Percentiles rank a stretch among this genome's conserved stretches.
Conservation (phyloP, 73 alveolate species). For the Paramecium primaurelia region DNA sequence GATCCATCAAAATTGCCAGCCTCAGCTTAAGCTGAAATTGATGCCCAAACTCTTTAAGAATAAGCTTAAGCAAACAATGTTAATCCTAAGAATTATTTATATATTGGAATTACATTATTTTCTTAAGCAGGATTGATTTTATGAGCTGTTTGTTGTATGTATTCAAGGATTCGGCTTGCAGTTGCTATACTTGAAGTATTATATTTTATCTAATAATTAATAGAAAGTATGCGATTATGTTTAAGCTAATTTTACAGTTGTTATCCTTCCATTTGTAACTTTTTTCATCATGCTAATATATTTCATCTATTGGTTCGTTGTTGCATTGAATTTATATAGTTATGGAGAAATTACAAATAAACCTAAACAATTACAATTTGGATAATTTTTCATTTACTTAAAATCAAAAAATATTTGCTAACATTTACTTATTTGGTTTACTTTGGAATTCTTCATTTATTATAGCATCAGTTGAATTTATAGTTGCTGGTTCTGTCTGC, state of each 20-base stretch:
- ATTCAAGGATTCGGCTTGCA: slow-evolving; percentile 89
- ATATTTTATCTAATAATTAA: not conserved
- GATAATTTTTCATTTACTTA: slow-evolving; percentile 32
- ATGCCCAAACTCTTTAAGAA: not conserved
- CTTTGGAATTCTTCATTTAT: slow-evolving; percentile 91
- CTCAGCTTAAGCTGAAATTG: not conserved
- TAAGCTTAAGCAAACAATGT: not conserved
- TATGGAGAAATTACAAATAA: slow-evolving; percentile 80
- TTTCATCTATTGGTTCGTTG: slow-evolving; percentile 79
- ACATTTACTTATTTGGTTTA: slow-evolving; percentile 84
- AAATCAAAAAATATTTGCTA: not conserved
- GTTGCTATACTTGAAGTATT: slow-evolving; percentile 79
- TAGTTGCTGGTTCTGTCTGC: slow-evolving; percentile 87
- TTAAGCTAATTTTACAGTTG: slow-evolving; percentile 27
- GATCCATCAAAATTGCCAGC: slow-evolving; percentile 4
- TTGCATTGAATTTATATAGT: slow-evolving; percentile 79
- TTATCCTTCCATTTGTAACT: slow-evolving; percentile 83
- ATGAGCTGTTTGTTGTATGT: slow-evolving; percentile 74
- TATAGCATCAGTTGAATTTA: slow-evolving; percentile 87
- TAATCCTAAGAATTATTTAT: slow-evolving; percentile 3
- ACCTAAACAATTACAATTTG: slow-evolving; percentile 46
- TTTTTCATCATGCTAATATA: slow-evolving; percentile 71
- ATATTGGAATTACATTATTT: not conserved
- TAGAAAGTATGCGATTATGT: slow-evolving; percentile 50
- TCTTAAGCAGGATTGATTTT: slow-evolving; percentile 68